A percentile compares a stretch with the other conserved stretches of the same genome.
Evolutionary conservation across 495 filamentous ascomycete species (phyloP).

Genomic region (Terfezia boudieri): DNA sequence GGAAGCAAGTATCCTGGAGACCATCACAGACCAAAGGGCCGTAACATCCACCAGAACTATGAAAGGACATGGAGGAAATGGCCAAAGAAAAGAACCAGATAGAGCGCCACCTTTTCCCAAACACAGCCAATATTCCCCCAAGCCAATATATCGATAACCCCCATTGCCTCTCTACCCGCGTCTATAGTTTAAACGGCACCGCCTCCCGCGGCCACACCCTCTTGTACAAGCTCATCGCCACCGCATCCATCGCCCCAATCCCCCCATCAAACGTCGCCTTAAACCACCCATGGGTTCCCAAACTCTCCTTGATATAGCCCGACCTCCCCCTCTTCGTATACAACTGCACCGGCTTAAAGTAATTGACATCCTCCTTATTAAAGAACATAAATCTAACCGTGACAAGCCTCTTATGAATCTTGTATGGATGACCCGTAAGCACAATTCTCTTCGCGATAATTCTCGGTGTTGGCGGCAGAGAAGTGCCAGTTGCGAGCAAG

Average conservation of each 20-base stretch:
- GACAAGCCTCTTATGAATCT: conserved; percentile 92
- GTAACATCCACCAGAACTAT: too few relatives aligned
- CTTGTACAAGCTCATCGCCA: conserved; percentile 38
- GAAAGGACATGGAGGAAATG: too few relatives aligned
- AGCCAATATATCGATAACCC: too few relatives aligned
- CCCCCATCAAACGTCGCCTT: conserved; percentile 93
- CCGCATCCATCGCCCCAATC: conserved; percentile 81
- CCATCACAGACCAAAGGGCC: too few relatives aligned
- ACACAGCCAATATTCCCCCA: too few relatives aligned
- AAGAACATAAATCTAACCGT: conserved; percentile 99
- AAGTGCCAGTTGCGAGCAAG: conserved; percentile 67
- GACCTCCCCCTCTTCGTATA: conserved; percentile 79
- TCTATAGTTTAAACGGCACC: conserved; percentile 9
- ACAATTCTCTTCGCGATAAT: conserved; percentile 87
- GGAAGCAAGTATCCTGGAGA: too few relatives aligned
- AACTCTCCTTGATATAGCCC: conserved; percentile 75
- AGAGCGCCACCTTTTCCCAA: too few relatives aligned
- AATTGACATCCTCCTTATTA: conserved; percentile 76
- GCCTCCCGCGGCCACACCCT: conserved; percentile 16
- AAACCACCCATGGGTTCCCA: conserved; percentile 97
- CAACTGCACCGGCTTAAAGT: conserved; percentile 88
- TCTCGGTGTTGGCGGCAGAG: conserved; percentile 29
- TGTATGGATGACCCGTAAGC: conserved; percentile 86
- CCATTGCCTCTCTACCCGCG: too few relatives aligned
- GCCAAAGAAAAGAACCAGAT: too few relatives aligned